phyloP scores from a whole-genome alignment of 1,139 yeast species.

The Lodderomyces margitis region DNA sequence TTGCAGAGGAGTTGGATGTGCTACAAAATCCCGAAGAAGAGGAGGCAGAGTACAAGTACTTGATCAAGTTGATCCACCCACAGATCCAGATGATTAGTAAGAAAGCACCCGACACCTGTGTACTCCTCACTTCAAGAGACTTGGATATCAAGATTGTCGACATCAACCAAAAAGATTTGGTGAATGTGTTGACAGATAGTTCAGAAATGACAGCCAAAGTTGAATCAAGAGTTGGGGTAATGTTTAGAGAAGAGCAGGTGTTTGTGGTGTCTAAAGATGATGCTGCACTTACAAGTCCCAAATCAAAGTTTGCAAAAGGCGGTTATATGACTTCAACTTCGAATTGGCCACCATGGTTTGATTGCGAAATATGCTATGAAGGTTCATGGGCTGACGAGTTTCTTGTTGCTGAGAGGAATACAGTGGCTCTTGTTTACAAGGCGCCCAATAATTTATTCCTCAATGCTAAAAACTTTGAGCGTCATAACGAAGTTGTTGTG shows the following conservation, averaged over 20 bases:
- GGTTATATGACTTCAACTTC: constrained; percentile 20
- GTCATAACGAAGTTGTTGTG: constrained; percentile 38
- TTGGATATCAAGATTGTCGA: constrained; percentile 66
- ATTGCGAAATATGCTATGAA: constrained; percentile 71
- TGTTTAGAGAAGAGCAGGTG: constrained; percentile 66
- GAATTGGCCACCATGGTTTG: constrained; percentile 85
- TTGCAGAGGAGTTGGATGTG: constrained; percentile 32
- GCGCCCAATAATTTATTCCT: constrained; percentile 63
- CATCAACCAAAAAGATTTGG: constrained; percentile 50
- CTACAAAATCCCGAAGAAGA: constrained; percentile 23
- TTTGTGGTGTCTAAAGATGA: constrained; percentile 57
- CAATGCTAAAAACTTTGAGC: constrained; percentile 17
- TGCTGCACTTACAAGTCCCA: constrained; percentile 13
- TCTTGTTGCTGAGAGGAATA: constrained; percentile 60
- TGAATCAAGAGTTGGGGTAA: constrained; percentile 70
- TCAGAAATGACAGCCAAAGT: constrained; percentile 46
- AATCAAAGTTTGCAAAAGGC: constrained; percentile 28
- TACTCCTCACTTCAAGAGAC: constrained; percentile 64
- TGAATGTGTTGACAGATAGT: constrained; percentile 38
- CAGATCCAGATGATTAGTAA: constrained; percentile 42
- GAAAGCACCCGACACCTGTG: constrained; percentile 32
- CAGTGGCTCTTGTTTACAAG: constrained; percentile 60
- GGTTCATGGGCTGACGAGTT: constrained; percentile 49
- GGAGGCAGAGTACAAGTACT: constrained; percentile 38
- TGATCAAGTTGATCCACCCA: constrained; percentile 44